Percentiles rank a stretch among this genome's conserved stretches.
Conservation (phyloP, 345 rosid genomes). For the Alliaria petiolata region DNA sequence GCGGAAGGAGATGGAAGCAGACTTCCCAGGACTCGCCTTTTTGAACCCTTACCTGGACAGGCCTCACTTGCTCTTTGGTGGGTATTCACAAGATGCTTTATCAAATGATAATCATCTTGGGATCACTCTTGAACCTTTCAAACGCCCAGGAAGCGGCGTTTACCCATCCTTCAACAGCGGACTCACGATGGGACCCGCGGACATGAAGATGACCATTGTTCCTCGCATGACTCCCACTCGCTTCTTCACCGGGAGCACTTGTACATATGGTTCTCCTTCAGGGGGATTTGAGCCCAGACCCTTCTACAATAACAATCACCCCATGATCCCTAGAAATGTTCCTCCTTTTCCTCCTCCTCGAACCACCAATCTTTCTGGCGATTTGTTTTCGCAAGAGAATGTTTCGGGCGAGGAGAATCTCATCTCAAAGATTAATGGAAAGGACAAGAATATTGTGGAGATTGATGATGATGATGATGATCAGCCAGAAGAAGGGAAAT, state of each 20-base stretch:
- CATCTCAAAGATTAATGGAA: constrained; percentile 24
- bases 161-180: constrained; percentile 8
- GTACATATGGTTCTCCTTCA: constrained; percentile 9
- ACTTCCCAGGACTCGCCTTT: not conserved
- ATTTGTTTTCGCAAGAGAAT: not conserved
- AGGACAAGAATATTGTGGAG: not conserved
- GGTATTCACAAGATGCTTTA: constrained; percentile 29
- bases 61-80: constrained; percentile 30
- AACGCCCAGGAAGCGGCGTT: not conserved
- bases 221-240: constrained; percentile 24
- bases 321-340: not conserved
- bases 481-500: not conserved
- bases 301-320: not conserved
- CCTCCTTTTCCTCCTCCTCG: constrained; percentile 11
- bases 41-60: constrained; percentile 20
- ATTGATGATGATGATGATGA: constrained; percentile 26
- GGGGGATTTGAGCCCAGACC: not conserved
- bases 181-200: too few relatives aligned
- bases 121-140: constrained; percentile 19
- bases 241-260: too few relatives aligned
- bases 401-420: constrained; percentile 10
- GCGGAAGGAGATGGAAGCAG: constrained; percentile 24
- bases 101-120: constrained; percentile 35
- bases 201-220: constrained; percentile 8
- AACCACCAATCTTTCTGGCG: not conserved